A percentile compares a stretch with the other conserved stretches of the same genome.
Evolutionary conservation across 2,329 filamentous ascomycete species (phyloP).

Genomic region (Neoarthrinium moseri): DNA sequence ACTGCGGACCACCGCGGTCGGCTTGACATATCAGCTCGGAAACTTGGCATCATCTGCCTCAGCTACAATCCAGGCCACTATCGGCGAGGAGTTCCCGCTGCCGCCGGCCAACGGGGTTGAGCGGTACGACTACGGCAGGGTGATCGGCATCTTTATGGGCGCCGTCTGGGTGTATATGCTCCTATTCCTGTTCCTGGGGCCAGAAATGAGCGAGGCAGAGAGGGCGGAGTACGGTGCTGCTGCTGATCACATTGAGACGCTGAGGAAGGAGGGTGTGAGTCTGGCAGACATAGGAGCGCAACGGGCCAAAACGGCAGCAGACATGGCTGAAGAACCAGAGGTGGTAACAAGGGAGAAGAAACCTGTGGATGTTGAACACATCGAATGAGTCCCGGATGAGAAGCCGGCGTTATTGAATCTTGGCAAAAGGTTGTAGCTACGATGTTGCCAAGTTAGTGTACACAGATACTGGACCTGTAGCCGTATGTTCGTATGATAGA

Average conservation of each 20-base stretch:
- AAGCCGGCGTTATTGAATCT: too few relatives aligned
- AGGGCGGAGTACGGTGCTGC: constrained; percentile 11
- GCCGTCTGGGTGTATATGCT: constrained; percentile 68
- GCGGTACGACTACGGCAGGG: constrained; percentile 74
- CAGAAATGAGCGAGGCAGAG: constrained; percentile 36
- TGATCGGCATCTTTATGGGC: constrained; percentile 90
- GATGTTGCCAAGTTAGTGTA: too few relatives aligned
- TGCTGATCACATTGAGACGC: constrained; percentile 13
- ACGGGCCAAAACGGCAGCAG: constrained; percentile 9
- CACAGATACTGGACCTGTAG: too few relatives aligned
- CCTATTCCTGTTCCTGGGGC: constrained; percentile 61
- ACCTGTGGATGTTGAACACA: too few relatives aligned
- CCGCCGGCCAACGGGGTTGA: constrained; percentile 47
- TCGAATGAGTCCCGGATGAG: too few relatives aligned
- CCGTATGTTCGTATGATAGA: too few relatives aligned
- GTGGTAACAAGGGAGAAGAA: neutral
- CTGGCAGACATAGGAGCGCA: constrained; percentile 14
- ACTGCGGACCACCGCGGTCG: constrained; percentile 73
- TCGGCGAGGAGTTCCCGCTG: constrained; percentile 74
- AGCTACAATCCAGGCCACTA: constrained; percentile 73
- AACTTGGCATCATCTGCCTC: constrained; percentile 70
- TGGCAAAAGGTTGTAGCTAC: too few relatives aligned
- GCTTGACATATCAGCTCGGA: constrained; percentile 73
- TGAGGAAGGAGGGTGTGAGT: constrained; percentile 16
- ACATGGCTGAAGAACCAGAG: neutral